Base-by-base conservation (phyloP, 2,329 filamentous ascomycete genomes). In the Fusarium odoratissimum region DNA sequence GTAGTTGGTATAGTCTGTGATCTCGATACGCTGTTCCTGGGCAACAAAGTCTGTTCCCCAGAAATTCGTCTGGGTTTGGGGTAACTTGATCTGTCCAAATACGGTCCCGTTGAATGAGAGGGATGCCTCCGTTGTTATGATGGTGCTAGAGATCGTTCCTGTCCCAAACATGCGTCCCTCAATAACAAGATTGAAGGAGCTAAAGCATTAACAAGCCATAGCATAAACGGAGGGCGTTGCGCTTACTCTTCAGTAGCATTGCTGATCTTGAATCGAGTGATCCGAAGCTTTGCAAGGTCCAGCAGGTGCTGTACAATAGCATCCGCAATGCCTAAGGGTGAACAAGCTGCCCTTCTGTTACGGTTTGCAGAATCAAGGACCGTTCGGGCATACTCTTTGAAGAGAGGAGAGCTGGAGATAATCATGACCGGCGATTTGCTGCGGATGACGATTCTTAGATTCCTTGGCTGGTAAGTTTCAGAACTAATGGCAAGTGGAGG, bases 71-170 rank as follows among this genome's bases (percentile, higher is more conserved):
- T 72, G 72, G 21, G 76, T 69, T 51, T 79, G 73, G n/a, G 81
- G 78, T 8, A 82, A 64, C 45, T 62, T 68, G 37, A 82, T 60
- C 46, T 76, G 79, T 19, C 79, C 80, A 57, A 82, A 79, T n/a
- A 56, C 58, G 25, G 41, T 70, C 23, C 74, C 76, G 45, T 78
- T 76, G 57, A 78, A 83, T 25, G 75, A 75, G 54, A 82, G 58
- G 28, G 78, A 76, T 45, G 79, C 71, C 23, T 74, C 68, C 74
- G 78, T 78, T 37, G 78, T 65, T 25, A 76, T 66, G 60, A 82
- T 76, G 17, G 76, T 79, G 40, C 77, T 79, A 44, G 75, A 71
- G 42, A 82, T 75, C 8, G 76, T 74, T 5, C 79, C 80, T 9
- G 78, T 81, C 7, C 75, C 76, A 14, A 77, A 77, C 23, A 80